Conservation (phyloP, 1,284 basidiomycete species). For the Phellopilus nigrolimitatus region DNA sequence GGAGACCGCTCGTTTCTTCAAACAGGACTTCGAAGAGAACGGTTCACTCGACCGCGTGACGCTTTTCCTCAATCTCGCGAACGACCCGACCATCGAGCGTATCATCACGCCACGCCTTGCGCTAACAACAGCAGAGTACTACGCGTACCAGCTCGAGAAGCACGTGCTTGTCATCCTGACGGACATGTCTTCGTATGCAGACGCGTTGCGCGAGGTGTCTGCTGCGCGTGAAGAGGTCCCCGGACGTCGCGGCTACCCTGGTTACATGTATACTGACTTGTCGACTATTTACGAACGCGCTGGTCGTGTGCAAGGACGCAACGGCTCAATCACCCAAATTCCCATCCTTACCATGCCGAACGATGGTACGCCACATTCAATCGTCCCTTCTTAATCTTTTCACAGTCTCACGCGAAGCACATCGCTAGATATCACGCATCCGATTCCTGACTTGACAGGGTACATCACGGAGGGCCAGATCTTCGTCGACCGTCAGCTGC, state of each 20-base stretch:
- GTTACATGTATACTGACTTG: conserved; percentile 99
- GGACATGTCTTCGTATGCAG: conserved; percentile 98
- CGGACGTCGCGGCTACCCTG: conserved; percentile 98
- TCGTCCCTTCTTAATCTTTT: conserved; percentile 17
- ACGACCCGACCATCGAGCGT: conserved; percentile 99
- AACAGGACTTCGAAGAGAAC: conserved; percentile 99
- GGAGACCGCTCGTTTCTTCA: conserved; percentile 99
- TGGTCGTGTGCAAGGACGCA: conserved; percentile 95
- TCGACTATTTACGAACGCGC: conserved; percentile 99
- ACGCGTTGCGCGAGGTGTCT: conserved; percentile 95
- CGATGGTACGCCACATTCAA: conserved; percentile 66
- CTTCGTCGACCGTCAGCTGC: conserved; percentile 92
- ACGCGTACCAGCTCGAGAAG: conserved; percentile 99
- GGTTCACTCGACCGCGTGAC: conserved; percentile 97
- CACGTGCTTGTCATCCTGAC: conserved; percentile 99
- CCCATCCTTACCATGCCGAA: conserved; percentile 99
- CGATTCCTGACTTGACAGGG: conserved; percentile 98
- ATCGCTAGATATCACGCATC: conserved; percentile 92
- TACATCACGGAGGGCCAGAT: conserved; percentile 99
- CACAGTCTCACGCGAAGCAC: conserved; percentile 14
- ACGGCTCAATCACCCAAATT: conserved; percentile 99
- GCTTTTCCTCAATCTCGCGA: conserved; percentile 97
- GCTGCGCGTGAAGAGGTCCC: conserved; percentile 99
- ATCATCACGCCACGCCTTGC: conserved; percentile 99
- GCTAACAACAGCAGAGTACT: conserved; percentile 98